These are phyloP conservation scores for Cyberlindnera xylosilytica DNA, from an alignment of 805 yeast genomes.

Conservation along the genomic window DNA sequence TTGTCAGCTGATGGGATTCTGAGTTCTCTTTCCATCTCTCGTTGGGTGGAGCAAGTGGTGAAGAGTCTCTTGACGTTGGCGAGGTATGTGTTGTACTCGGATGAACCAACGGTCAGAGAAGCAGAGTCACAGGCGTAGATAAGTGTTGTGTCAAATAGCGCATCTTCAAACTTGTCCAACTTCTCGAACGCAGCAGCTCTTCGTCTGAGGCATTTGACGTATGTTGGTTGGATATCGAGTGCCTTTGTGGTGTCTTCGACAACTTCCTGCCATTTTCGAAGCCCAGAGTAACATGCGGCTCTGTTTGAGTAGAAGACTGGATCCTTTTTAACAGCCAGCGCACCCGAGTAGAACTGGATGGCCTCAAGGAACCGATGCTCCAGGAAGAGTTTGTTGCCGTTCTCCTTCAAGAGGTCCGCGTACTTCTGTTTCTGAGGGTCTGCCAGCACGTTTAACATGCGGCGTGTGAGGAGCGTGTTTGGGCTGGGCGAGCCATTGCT, in stretches of 20 bases:
- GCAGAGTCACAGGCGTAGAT: too few relatives aligned
- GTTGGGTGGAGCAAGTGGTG: too few relatives aligned
- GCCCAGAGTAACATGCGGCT: conserved; percentile 89
- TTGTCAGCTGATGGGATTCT: too few relatives aligned
- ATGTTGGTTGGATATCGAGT: conserved; percentile 78
- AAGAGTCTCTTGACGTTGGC: too few relatives aligned
- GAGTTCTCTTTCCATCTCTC: too few relatives aligned
- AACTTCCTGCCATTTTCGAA: conserved; percentile 76
- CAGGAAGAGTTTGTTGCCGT: conserved; percentile 80
- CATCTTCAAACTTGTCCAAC: conserved; percentile 71
- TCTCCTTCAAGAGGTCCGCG: conserved; percentile 78
- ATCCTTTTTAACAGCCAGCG: conserved; percentile 71
- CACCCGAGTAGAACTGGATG: conserved; percentile 85
- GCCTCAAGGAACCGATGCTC: conserved; percentile 53
- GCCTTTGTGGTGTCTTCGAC: conserved; percentile 86
- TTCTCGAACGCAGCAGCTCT: conserved; percentile 90
- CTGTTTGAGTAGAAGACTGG: conserved; percentile 91
- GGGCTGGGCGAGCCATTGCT: too few relatives aligned
- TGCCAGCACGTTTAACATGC: not conserved
- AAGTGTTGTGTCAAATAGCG: conserved; percentile 65
- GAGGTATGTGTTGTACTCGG: too few relatives aligned
- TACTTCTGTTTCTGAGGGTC: conserved; percentile 31
- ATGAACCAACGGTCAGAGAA: too few relatives aligned
- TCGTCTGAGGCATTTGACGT: conserved; percentile 85
- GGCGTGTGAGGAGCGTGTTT: not conserved